A percentile compares a stretch with the other conserved stretches of the same genome.
Evolutionary conservation across 2,329 filamentous ascomycete genomes (phyloP).

Genomic region (Chaetomium olivaceum): DNA sequence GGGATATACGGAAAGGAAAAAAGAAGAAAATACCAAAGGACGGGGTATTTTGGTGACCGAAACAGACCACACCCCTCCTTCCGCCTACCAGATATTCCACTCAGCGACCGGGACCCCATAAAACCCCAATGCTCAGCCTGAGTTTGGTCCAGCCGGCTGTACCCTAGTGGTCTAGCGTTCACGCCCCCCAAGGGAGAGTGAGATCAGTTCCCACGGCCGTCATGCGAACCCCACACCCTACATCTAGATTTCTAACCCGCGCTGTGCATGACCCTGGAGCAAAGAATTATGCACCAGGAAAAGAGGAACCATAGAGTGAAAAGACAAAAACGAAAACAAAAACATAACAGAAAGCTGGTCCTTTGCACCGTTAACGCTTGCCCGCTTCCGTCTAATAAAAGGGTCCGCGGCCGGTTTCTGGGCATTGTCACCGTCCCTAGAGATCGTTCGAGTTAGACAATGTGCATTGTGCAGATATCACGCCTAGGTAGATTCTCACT

Average conservation of each 20-base stretch:
- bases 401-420: slow-evolving; percentile 47
- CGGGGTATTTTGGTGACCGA: background rate
- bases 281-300: background rate
- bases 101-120: background rate
- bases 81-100: background rate
- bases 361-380: slow-evolving; percentile 25
- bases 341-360: background rate
- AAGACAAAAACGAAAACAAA: background rate
- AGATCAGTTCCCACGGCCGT: background rate
- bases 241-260: background rate
- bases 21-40: background rate
- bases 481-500: slow-evolving; percentile 4
- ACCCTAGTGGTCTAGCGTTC: background rate
- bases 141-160: background rate
- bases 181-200: background rate
- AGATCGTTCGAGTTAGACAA: background rate
- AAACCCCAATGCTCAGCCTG: background rate
- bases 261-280: background rate
- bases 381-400: slow-evolving; percentile 45
- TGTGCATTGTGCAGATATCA: no score
- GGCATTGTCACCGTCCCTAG: slow-evolving; percentile 22
- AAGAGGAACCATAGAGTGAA: background rate
- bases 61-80: background rate
- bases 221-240: background rate
- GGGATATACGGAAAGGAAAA: background rate